A percentile compares a stretch with the other conserved stretches of the same genome.
Conservation (phyloP, 345 rosid genomes). For the Salix purpurea region DNA sequence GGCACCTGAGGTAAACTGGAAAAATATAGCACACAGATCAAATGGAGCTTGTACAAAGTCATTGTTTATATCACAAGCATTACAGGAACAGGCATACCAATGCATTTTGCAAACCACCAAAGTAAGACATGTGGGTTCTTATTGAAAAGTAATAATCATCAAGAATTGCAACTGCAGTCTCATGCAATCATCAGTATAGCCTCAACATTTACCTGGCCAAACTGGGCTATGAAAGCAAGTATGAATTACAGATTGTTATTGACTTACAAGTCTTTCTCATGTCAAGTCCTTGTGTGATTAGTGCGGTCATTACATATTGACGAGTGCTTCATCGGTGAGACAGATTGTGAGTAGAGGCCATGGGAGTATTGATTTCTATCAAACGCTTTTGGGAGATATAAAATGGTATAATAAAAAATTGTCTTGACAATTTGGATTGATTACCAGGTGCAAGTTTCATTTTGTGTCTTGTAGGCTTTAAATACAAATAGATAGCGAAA, state of each 20-base stretch:
- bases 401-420: neutral
- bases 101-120: neutral
- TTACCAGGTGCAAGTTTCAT: neutral
- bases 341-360: neutral
- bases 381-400: neutral
- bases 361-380: neutral
- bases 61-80: neutral
- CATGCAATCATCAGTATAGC: neutral
- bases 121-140: neutral
- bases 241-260: neutral
- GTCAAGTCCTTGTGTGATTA: neutral
- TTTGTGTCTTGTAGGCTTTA: neutral
- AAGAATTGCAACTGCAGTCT: neutral
- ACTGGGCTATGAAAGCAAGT: neutral
- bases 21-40: constrained; percentile 1
- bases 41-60: neutral
- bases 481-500: neutral
- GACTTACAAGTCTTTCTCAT: neutral
- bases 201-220: neutral
- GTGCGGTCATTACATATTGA: neutral
- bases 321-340: neutral
- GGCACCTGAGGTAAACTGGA: constrained; percentile 84
- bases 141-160: neutral
- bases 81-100: neutral
- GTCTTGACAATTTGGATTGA: neutral